phyloP scores from a whole-genome alignment of 2,329 filamentous ascomycete species.

The Colletotrichum sp. region DNA sequence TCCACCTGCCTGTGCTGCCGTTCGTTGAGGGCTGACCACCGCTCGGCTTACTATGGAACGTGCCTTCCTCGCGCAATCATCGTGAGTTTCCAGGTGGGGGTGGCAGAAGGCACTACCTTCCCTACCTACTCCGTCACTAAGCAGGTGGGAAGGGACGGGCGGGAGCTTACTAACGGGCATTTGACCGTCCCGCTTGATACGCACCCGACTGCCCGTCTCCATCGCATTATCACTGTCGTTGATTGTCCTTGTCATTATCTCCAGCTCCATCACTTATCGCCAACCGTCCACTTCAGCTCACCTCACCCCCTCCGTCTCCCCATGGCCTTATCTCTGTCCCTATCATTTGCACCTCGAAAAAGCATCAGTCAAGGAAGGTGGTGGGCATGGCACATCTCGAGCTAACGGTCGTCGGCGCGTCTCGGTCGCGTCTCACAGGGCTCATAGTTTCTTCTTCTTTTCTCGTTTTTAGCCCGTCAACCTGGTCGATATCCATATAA shows the following conservation, averaged over 20 bases:
- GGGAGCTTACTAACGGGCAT: neutral
- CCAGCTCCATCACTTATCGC: neutral
- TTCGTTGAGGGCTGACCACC: neutral
- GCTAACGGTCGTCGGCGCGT: neutral
- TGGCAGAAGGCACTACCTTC: neutral
- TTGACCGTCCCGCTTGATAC: neutral
- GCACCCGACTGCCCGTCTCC: neutral
- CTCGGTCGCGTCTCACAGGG: constrained; percentile 12
- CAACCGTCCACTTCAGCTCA: neutral
- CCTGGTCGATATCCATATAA: neutral
- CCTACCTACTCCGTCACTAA: neutral
- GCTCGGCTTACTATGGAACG: constrained; percentile 2
- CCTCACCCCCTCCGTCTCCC: neutral
- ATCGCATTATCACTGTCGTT: neutral
- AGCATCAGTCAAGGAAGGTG: neutral
- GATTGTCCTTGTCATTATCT: neutral
- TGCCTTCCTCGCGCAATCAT: constrained; percentile 7
- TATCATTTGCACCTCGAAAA: neutral
- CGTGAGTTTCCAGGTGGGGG: constrained; percentile 1
- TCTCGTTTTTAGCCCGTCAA: neutral
- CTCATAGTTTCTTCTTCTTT: neutral
- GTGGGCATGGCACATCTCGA: neutral
- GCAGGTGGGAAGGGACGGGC: neutral
- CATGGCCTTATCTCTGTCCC: neutral
- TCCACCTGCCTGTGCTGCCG: neutral